phyloP scores from a whole-genome alignment of 441 rosid genomes.

The Sinapis alba region DNA sequence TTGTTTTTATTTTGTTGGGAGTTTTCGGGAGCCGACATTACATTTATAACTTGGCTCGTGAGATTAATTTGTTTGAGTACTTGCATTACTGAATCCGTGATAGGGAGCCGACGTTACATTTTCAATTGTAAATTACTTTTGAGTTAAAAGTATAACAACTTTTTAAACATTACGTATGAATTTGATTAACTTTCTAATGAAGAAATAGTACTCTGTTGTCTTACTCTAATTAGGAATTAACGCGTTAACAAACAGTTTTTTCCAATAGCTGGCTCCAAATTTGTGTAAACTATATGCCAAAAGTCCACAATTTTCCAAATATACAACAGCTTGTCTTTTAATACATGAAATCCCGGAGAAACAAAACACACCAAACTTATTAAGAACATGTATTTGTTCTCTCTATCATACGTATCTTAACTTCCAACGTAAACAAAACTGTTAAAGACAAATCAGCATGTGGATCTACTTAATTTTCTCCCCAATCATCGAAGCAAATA shows the following conservation, averaged over 20 bases:
- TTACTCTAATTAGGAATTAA: background rate
- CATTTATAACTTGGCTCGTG: constrained; percentile 23
- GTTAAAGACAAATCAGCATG: constrained; percentile 34
- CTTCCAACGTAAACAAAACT: background rate
- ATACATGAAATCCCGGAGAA: constrained; percentile 7
- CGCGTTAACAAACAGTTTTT: background rate
- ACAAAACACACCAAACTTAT: constrained; percentile 18
- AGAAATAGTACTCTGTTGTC: background rate
- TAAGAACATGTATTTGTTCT: background rate
- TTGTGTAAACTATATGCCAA: constrained; percentile 2
- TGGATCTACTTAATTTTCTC: constrained; percentile 4
- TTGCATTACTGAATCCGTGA: constrained; percentile 16
- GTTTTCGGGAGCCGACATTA: constrained; percentile 34
- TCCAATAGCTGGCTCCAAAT: background rate
- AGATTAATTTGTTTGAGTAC: constrained; percentile 29
- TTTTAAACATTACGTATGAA: background rate
- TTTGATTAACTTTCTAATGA: background rate
- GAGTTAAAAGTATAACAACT: background rate
- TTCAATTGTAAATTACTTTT: background rate
- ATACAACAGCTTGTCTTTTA: constrained; percentile 1
- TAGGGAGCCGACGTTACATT: background rate
- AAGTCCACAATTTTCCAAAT: constrained; percentile 10
- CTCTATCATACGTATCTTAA: background rate
- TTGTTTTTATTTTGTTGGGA: constrained; percentile 35
- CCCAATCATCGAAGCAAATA: constrained; percentile 26